Evolutionary conservation across 2,329 filamentous ascomycete genomes (phyloP), one percentile per base, ranked within the genome.

Genomic region (Fusarium mundagurra): DNA sequence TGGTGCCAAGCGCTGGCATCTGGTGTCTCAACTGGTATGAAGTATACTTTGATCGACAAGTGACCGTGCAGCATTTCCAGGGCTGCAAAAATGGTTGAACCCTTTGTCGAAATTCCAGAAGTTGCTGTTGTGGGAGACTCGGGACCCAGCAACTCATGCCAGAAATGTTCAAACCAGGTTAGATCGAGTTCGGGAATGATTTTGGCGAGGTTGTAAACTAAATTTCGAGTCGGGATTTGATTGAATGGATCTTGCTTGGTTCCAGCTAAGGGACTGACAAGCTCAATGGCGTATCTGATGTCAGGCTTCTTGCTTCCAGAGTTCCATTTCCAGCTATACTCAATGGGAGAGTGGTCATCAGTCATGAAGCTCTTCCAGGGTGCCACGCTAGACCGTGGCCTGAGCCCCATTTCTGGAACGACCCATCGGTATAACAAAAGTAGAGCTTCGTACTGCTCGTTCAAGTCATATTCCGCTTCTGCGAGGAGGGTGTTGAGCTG

Each of bases 321-420:
- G n/a, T 22, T 63, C 61, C 61, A 63, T 29, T 63, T 63, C 61
- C 53, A 63, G 22, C 61, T 63, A 16, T 63, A 63, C 18, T 63
- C 53, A 10, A 63, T 59, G 7, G 61, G 43, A 13, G 61, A 48
- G 54, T 63, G 43, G 24, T 63, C 61, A 18, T 63, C 61, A 5
- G 61, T 63, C 41, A 63, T 47, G 41, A 63, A 63, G 27, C 61
- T 63, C 9, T 59, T 59, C 33, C 34, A 63, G 1, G 24, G 22
- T 12, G 53, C 24, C 3, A n/a, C 16, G 16, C 8, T 34, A 13
- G 53, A 58, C 24, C 18, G 18, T n/a, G 61, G 61, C 1, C 41
- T 59, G 1, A 34, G 22, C 3, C 61, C 61, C 51, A 63, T 48
- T 6, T 29, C 41, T 5, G 61, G 61, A 33, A 59, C 8, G 4